Percentiles rank a stretch among this genome's conserved stretches.
phyloP scores from a whole-genome alignment of 345 rosid genomes.

The Eucalyptus brandiana region DNA sequence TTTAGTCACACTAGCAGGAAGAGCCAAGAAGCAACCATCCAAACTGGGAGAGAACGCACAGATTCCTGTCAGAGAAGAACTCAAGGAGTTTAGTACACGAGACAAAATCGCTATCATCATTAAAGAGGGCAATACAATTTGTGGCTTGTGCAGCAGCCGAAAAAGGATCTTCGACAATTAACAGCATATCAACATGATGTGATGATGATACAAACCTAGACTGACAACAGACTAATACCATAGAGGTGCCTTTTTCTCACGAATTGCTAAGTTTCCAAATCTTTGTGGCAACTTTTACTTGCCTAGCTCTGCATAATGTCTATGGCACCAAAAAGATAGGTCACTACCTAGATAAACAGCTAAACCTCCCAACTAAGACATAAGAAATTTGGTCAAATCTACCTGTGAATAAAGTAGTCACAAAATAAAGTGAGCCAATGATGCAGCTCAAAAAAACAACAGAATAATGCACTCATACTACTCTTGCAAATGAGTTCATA shows the following conservation, averaged over 20 bases:
- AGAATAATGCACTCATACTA: not conserved
- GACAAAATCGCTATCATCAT: not conserved
- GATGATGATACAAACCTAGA: not conserved
- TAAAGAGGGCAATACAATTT: not conserved
- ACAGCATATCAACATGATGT: not conserved
- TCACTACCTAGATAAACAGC: not conserved
- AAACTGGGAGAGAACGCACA: constrained; percentile 75
- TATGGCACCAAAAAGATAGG: not conserved
- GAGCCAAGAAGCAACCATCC: constrained; percentile 88
- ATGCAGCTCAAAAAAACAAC: not conserved
- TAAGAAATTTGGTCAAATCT: not conserved
- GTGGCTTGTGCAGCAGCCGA: not conserved
- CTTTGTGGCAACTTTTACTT: not conserved
- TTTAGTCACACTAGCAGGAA: constrained; percentile 74
- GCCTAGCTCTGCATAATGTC: not conserved
- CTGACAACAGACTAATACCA: not conserved
- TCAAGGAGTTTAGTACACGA: not conserved
- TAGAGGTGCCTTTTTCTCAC: not conserved
- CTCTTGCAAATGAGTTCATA: not conserved
- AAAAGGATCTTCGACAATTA: not conserved
- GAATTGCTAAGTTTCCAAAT: not conserved
- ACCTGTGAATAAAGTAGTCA: not conserved
- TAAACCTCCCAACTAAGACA: not conserved
- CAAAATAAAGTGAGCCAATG: not conserved
- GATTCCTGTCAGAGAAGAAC: constrained; percentile 30